Base-by-base conservation (phyloP, 352 stramenopile species). In the Phytophthora brassicae region DNA sequence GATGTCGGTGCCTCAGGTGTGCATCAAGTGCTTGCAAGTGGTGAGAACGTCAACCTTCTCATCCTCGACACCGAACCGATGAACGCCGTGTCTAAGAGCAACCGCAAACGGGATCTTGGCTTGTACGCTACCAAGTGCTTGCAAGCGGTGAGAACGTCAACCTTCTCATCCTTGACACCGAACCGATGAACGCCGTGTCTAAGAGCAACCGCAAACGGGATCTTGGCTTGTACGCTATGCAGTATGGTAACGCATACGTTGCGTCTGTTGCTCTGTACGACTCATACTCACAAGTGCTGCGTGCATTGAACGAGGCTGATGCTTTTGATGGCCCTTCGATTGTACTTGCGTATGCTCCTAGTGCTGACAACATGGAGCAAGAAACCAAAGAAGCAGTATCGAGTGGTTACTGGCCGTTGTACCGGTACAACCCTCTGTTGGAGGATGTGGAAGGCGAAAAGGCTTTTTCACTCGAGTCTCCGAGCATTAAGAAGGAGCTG, bases 241-340 rank as follows among this genome's bases (percentile, higher is more conserved):
- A 94, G 60, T 97, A 97, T 65, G 89, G 93, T 59, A 95, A 97
- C 70, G 86, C 92, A 1, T 97, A 97, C 66, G 89, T 97, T 42
- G 91, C 91, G 6, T 97, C 88, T 1, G 89, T 97, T 4, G 89
- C 86, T 33, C 70, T 97, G 13, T 95, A 97, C 76, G 85, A 91
- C 66, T 91, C 81, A 63, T 90, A 94, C 66, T 90, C 83, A 47
- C 83, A 92, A 55, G 79, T 96, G 41, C 75, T 97, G 44, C 82
- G 90, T 42, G 86, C 90, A n/a, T 70, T 97, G 46, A 89, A 96
- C 60, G 90, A 98, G 70, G 92, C 88, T 16, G 90, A 97, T 70
- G 79, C 84, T 3, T 92, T 97, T 53, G 73, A 96, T 54, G 91
- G 89, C 28, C 91, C 91, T 58, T 96, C 88, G 11, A 95, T 97